Percentiles rank a stretch among this genome's conserved stretches.
phyloP scores from a whole-genome alignment of 148 eudicot genomes.

The Diospyros lotus region DNA sequence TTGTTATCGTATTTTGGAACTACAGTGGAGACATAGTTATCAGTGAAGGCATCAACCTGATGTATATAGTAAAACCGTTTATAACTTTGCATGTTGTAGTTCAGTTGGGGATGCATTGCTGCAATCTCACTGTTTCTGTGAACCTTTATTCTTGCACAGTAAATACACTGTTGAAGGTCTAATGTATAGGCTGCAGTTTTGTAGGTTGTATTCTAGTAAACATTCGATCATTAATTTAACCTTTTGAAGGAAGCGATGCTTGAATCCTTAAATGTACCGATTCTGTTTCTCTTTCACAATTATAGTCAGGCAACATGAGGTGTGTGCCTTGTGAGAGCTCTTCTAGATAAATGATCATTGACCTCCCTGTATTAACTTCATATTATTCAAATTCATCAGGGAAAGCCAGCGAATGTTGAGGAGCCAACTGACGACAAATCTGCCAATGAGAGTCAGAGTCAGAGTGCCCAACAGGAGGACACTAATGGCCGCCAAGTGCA shows the following conservation, averaged over 20 bases:
- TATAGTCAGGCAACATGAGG: neutral
- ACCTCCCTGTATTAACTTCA: neutral
- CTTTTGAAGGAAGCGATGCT: neutral
- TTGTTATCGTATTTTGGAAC: no score
- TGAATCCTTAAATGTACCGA: neutral
- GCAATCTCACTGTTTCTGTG: neutral
- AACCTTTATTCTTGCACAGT: neutral
- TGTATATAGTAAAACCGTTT: neutral
- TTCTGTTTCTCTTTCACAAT: neutral
- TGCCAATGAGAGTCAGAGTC: conserved; percentile 23
- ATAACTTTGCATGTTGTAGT: no score
- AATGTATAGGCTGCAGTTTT: neutral
- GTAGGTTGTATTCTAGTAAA: neutral
- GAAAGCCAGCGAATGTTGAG: conserved; percentile 28
- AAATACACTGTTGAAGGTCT: neutral
- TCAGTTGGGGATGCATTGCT: neutral
- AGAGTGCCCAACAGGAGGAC: conserved; percentile 25
- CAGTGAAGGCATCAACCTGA: neutral
- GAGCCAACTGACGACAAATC: conserved; percentile 39
- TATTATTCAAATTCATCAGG: conserved; percentile 30
- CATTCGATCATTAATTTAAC: neutral
- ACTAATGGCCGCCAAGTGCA: conserved; percentile 31
- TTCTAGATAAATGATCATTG: neutral
- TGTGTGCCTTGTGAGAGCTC: neutral
- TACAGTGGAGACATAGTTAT: no score